Evolutionary conservation across 192 early-diverging fungal species (phyloP), one percentile per base, ranked within the genome.

Genomic region (Entomortierella lignicola): DNA sequence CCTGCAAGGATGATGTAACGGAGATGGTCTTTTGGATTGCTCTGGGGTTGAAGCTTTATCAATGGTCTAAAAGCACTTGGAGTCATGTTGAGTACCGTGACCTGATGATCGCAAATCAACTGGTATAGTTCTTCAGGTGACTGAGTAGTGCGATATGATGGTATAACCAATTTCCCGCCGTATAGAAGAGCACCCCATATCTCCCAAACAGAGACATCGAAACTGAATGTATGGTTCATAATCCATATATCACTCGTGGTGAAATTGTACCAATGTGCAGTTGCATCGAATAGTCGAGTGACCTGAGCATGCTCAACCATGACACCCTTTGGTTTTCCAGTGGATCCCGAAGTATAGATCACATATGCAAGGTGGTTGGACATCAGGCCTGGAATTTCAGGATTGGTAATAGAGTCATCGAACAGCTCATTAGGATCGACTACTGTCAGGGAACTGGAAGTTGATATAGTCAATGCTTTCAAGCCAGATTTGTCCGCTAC

Each of bases 281-380:
- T n/a, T 23, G 50, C 8, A 23, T 51, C 50, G 23, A 51, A 21
- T 17, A 51, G 50, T 21, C 23, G 15, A 23, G 50, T 7, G 18
- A 51, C 50, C 15, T 17, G 23, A 51, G 20, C 23, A 51, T 51
- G 50, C 20, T 51, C 50, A 55, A 55, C 25, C 54, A 55, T 55
- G 7, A 55, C 54, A 30, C 54, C 54, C 18, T 55, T 55, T 6
- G 54, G 54, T 18, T 31, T 55, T 6, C 54, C 54, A 7, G 54
- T 55, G 2, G 54, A 55, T 55, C 54, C 75, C 54, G 81, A 82
- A 62, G 81, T 66, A 42, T 66, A 66, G 21, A 66, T 66, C n/a
- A 66, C 54, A 59, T 67, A 67, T 4, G 66, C 75, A 53, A 73
- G 55, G 54, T 67, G 55, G 7, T 21, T 5, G 8, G 55, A 26